Conservation (phyloP, 2,329 filamentous ascomycete species). For the Penicillium sp. region DNA sequence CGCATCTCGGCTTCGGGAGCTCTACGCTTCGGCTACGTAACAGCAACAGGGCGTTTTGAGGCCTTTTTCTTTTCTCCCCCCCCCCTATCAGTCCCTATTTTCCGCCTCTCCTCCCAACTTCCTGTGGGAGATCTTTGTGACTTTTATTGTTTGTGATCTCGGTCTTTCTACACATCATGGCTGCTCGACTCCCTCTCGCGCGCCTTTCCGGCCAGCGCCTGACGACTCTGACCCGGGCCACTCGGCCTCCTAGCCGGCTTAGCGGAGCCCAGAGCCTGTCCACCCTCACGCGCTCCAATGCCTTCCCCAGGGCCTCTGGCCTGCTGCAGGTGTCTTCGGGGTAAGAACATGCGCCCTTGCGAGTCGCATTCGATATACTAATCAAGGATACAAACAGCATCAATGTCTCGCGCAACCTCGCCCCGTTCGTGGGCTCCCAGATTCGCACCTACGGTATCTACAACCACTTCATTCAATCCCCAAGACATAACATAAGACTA, state of each 20-base stretch:
- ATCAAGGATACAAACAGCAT: constrained; percentile 25
- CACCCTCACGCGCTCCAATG: constrained; percentile 33
- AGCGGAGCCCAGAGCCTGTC: constrained; percentile 36
- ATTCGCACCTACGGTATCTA: constrained; percentile 46
- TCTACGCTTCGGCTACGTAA: constrained; percentile 34
- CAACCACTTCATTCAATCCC: no score
- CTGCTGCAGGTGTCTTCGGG: constrained; percentile 35
- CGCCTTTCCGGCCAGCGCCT: constrained; percentile 44
- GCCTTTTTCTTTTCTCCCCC: constrained; percentile 9
- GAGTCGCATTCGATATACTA: constrained; percentile 11
- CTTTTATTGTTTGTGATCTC: constrained; percentile 7
- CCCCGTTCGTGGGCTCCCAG: constrained; percentile 39
- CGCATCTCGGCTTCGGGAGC: constrained; percentile 32
- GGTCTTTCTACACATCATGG: constrained; percentile 39
- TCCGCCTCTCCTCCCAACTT: constrained; percentile 1
- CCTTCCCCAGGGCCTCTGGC: constrained; percentile 30
- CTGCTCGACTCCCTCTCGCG: constrained; percentile 47
- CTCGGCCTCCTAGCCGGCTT: constrained; percentile 36
- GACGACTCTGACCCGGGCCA: constrained; percentile 37
- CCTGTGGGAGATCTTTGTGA: neutral
- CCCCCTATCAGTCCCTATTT: neutral
- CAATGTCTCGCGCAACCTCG: constrained; percentile 36
- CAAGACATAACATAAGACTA: constrained; percentile 10
- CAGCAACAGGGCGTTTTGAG: constrained; percentile 27
- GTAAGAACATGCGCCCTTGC: constrained; percentile 28